A percentile compares a stretch with the other conserved stretches of the same genome.
These are phyloP conservation scores for Podaxis mareebaensis DNA, from an alignment of 768 basidiomycete genomes.

Conservation along the genomic window DNA sequence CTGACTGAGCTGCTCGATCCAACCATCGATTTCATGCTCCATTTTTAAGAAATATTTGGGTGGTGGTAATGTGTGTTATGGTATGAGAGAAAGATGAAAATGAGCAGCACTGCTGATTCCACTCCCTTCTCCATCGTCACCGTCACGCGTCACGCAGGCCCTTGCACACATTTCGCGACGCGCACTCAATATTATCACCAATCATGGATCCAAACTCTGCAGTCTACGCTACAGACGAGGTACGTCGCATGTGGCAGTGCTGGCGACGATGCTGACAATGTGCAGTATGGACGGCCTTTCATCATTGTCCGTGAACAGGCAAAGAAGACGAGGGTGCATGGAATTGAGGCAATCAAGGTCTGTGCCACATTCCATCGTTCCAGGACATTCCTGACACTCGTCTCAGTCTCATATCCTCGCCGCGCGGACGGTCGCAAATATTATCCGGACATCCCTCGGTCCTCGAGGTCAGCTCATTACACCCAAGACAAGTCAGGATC, in stretches of 20 bases:
- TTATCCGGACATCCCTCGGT: constrained; percentile 92
- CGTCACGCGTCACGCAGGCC: constrained; percentile 35
- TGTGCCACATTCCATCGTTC: constrained; percentile 5
- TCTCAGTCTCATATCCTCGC: constrained; percentile 91
- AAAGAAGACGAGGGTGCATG: constrained; percentile 90
- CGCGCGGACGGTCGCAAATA: constrained; percentile 90
- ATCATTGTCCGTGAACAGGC: constrained; percentile 95
- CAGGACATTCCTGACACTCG: constrained; percentile 18
- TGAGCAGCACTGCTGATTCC: constrained; percentile 28
- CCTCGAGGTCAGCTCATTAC: constrained; percentile 69
- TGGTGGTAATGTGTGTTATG: constrained; percentile 30
- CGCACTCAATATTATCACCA: constrained; percentile 27
- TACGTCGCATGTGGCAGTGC: constrained; percentile 25
- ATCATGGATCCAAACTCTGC: constrained; percentile 57
- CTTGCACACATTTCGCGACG: constrained; percentile 31
- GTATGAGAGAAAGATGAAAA: constrained; percentile 33
- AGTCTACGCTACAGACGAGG: constrained; percentile 87
- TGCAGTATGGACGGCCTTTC: constrained; percentile 92
- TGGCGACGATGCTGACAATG: constrained; percentile 18
- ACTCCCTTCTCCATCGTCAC: constrained; percentile 23
- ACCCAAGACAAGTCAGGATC: constrained; percentile 4
- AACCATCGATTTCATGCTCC: constrained; percentile 88
- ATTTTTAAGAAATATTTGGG: constrained; percentile 34
- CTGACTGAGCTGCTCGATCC: constrained; percentile 95
- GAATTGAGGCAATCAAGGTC: constrained; percentile 94